Conservation (phyloP, 495 filamentous ascomycete species). For the Neurospora sp. region DNA sequence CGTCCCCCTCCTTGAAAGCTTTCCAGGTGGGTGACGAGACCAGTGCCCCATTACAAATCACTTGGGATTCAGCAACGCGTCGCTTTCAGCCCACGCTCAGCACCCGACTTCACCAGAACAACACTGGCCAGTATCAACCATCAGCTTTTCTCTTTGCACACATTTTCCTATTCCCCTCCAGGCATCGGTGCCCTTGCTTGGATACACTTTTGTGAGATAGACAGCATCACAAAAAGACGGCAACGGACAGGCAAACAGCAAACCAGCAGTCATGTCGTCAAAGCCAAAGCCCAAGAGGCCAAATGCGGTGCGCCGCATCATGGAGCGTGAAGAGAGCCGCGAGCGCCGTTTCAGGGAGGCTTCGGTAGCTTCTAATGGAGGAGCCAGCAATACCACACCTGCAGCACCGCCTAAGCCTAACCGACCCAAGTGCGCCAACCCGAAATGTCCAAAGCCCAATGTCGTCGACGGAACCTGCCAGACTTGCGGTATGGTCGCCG, state of each 20-base stretch:
- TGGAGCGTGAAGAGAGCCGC: conserved; percentile 17
- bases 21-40: not conserved
- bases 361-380: conserved; percentile 5
- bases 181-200: not conserved
- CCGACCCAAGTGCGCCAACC: conserved; percentile 18
- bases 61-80: not conserved
- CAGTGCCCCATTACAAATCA: not conserved
- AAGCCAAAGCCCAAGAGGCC: conserved; percentile 17
- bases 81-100: not conserved
- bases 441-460: conserved; percentile 25
- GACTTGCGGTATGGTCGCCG: conserved; percentile 71
- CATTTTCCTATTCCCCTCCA: not conserved
- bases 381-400: not conserved
- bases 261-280: conserved; percentile 2
- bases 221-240: not conserved
- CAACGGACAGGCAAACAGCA: not conserved
- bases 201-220: not conserved
- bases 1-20: not conserved
- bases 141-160: not conserved
- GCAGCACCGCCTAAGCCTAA: not conserved
- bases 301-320: conserved; percentile 21
- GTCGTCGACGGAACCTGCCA: conserved; percentile 56
- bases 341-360: conserved; percentile 16
- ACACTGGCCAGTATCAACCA: not conserved
- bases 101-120: not conserved